These are phyloP conservation scores for Diophrys appendiculata DNA, from an alignment of 73 alveolate genomes.

Conservation along the genomic window DNA sequence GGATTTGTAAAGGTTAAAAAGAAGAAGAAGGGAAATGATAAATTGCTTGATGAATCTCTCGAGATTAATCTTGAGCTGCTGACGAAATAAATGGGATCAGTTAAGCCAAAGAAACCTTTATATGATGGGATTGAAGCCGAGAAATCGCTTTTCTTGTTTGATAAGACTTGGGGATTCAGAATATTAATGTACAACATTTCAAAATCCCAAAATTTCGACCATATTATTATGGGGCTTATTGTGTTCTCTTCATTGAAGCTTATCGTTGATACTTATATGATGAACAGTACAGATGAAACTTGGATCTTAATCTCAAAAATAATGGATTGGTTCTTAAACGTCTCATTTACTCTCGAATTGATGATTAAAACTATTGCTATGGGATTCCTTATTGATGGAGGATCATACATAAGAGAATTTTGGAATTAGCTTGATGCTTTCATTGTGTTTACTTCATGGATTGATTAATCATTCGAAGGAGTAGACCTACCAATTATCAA, in stretches of 20 bases:
- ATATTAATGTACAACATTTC: neutral
- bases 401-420: conserved; percentile 87
- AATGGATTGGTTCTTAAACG: conserved; percentile 75
- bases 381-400: conserved; percentile 84
- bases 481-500: conserved; percentile 72
- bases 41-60: conserved; percentile 29
- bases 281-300: conserved; percentile 15
- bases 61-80: conserved; percentile 37
- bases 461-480: conserved; percentile 71
- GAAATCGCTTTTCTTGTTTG: conserved; percentile 68
- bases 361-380: conserved; percentile 76
- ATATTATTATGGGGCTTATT: conserved; percentile 71
- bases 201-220: conserved; percentile 62
- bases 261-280: conserved; percentile 82
- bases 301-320: conserved; percentile 18
- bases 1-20: conserved; percentile 28
- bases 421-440: conserved; percentile 93
- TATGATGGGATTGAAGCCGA: conserved; percentile 83
- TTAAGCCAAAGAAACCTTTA: conserved; percentile 20
- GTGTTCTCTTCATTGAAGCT: conserved; percentile 78
- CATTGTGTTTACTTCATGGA: conserved; percentile 78
- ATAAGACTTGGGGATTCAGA: conserved; percentile 75
- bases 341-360: conserved; percentile 78
- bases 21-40: neutral
- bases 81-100: conserved; percentile 7